Base-by-base conservation (phyloP, 208 protist species). In the Paratrypanosoma confusum region DNA sequence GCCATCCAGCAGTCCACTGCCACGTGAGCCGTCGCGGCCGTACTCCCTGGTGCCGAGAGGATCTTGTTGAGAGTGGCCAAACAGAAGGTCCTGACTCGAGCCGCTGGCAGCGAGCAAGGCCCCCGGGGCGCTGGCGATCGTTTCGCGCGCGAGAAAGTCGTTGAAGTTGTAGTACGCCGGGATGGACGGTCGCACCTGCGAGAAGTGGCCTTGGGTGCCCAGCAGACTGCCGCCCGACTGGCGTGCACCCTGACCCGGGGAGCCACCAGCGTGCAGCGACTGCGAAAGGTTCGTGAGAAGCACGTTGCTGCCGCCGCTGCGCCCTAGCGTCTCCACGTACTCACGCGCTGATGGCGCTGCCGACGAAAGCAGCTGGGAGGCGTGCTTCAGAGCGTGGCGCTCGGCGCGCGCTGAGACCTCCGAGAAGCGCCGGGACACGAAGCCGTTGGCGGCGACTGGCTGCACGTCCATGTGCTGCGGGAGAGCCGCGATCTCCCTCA, bases 401-500 rank as follows among this genome's bases (percentile, higher is more conserved):
- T 73, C 56, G 40, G 76, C 59, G 38, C 62, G 59, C 14, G 46
- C 38, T 26, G 55, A 26, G 42, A 62, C 53, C 31, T 54, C 40
- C 5, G 75, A 75, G 50, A 69, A 73, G 2, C 60, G 35, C 6
- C 72, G 67, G 6, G 71, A 64, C 25, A 76, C 57, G 53, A 65
- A 81, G 6, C 63, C 71, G 1, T 39, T 56, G 5, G 67, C 58
- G 33, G 42, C 34, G 35, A 76, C 72, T 14, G 45, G 61, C 51
- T 85, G 81, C 23, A 53, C 66, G 45, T 82, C 69, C 3, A 41
- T 43, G 10, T 48, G 39, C 16, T 52, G 57, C 14, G 68, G 48
- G n/a, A 90, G 44, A 28, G 77, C 59, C 65, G 85, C 71, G 46
- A 85, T 54, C 50, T 83, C 75, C 13, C 75, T 71, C 27, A 59